These are phyloP conservation scores for Amoeboaphelidium protococcarum DNA, from an alignment of 371 early-diverging fungal genomes.

Conservation along the genomic window DNA sequence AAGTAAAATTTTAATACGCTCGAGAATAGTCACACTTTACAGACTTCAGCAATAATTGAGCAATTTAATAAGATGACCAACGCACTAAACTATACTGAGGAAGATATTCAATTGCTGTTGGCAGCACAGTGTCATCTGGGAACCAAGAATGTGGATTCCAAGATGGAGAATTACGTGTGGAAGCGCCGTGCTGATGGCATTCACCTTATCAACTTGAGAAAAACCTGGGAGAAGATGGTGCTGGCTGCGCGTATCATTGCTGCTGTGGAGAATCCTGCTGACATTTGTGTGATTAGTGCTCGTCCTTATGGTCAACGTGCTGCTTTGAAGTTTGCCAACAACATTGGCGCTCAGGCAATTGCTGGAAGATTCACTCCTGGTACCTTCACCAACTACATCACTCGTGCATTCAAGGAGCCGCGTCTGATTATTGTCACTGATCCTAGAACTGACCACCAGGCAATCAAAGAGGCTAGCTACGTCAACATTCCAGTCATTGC, in stretches of 20 bases:
- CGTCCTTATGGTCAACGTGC: constrained; percentile 96
- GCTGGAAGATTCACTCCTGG: constrained; percentile 99
- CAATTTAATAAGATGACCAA: constrained; percentile 11
- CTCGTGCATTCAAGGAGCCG: constrained; percentile 94
- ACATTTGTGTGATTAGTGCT: constrained; percentile 82
- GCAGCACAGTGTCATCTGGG: constrained; percentile 64
- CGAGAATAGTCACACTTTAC: not conserved
- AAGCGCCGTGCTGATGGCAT: constrained; percentile 82
- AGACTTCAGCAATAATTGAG: not conserved
- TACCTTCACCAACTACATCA: constrained; percentile 98
- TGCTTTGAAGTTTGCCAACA: constrained; percentile 89
- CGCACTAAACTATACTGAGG: constrained; percentile 41
- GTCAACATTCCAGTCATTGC: constrained; percentile 99
- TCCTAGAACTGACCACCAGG: constrained; percentile 93
- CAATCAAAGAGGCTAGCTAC: constrained; percentile 92
- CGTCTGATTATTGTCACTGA: constrained; percentile 92
- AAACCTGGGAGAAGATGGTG: constrained; percentile 98
- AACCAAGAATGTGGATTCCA: constrained; percentile 58
- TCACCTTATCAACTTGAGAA: constrained; percentile 90
- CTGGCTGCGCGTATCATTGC: constrained; percentile 95
- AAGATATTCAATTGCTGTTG: constrained; percentile 72
- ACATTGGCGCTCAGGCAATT: constrained; percentile 88
- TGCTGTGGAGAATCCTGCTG: constrained; percentile 79
- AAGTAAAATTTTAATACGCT: not conserved
- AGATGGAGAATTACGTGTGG: constrained; percentile 76